Conservation (phyloP, 2,329 filamentous ascomycete genomes). For the Nigrospora sphaerica region DNA sequence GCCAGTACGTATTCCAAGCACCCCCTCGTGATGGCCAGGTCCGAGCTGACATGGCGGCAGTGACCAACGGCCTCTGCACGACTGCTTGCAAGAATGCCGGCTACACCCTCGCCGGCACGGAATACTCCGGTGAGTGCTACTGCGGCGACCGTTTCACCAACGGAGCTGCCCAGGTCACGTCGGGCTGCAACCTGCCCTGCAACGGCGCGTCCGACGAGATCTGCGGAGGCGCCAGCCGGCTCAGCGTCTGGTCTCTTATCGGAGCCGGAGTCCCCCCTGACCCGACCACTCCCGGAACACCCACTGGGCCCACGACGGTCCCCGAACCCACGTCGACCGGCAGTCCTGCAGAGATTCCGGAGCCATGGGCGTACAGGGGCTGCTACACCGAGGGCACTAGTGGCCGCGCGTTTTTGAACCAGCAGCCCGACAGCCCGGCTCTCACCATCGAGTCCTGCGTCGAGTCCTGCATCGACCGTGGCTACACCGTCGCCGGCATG, state of each 20-base stretch:
- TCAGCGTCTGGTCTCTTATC: conserved; percentile 11
- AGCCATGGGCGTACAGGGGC: conserved; percentile 11
- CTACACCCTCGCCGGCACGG: conserved; percentile 8
- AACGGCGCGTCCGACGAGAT: conserved; percentile 7
- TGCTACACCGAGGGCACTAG: conserved; percentile 13
- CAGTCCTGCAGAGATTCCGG: conserved; percentile 6
- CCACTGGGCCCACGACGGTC: neutral
- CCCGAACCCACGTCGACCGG: neutral
- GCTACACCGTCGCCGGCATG: conserved; percentile 22
- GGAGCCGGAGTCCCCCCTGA: conserved; percentile 2
- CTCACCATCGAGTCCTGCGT: conserved; percentile 16
- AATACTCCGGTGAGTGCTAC: conserved; percentile 11
- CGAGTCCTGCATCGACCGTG: conserved; percentile 9
- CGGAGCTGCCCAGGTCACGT: conserved; percentile 2
- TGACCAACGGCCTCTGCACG: conserved; percentile 12
- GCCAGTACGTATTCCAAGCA: conserved; percentile 2
- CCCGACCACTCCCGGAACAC: neutral
- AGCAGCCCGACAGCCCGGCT: conserved; percentile 12
- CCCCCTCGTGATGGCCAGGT: too few species aligned
- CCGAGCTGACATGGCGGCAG: neutral
- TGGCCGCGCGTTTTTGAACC: conserved; percentile 9
- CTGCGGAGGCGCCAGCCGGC: conserved; percentile 7
- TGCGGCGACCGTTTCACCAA: conserved; percentile 6
- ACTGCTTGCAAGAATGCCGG: conserved; percentile 6
- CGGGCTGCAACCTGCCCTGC: conserved; percentile 8